phyloP scores from a whole-genome alignment of 805 yeast species.

The Candida mattraensis region DNA sequence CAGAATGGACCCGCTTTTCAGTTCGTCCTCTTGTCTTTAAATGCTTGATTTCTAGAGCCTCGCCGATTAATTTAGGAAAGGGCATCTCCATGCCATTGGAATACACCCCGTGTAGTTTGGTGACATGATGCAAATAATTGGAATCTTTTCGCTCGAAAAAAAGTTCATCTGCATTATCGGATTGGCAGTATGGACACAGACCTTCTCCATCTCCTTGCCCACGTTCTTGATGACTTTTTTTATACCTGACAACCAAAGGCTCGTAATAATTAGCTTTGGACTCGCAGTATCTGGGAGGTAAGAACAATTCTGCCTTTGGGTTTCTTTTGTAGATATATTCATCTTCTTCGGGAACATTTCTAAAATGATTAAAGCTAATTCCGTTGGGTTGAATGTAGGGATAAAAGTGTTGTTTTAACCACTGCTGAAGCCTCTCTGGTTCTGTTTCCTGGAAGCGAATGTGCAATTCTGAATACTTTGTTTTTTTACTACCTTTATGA shows the following conservation, averaged over 20 bases:
- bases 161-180: constrained; percentile 13
- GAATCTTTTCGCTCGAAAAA: constrained; percentile 29
- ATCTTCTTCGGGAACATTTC: constrained; percentile 10
- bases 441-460: constrained; percentile 12
- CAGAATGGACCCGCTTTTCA: constrained; percentile 20
- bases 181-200: constrained; percentile 33
- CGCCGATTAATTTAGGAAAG: constrained; percentile 24
- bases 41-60: constrained; percentile 20
- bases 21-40: constrained; percentile 18
- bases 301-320: constrained; percentile 15
- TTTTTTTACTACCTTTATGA: constrained; percentile 11
- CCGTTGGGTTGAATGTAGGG: constrained; percentile 23
- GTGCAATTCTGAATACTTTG: constrained; percentile 13
- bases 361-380: constrained; percentile 17
- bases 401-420: constrained; percentile 16
- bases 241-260: constrained; percentile 25
- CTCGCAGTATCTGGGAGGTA: constrained; percentile 17
- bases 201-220: constrained; percentile 26
- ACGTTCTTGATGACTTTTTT: constrained; percentile 11
- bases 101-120: constrained; percentile 34
- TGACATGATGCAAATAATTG: constrained; percentile 33
- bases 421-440: constrained; percentile 11
- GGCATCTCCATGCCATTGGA: constrained; percentile 32
- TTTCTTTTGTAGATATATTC: constrained; percentile 19
- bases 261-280: constrained; percentile 23